These are phyloP conservation scores for Ocimum tenuiflorum DNA, from an alignment of 257 asterid genomes.

Conservation along the genomic window DNA sequence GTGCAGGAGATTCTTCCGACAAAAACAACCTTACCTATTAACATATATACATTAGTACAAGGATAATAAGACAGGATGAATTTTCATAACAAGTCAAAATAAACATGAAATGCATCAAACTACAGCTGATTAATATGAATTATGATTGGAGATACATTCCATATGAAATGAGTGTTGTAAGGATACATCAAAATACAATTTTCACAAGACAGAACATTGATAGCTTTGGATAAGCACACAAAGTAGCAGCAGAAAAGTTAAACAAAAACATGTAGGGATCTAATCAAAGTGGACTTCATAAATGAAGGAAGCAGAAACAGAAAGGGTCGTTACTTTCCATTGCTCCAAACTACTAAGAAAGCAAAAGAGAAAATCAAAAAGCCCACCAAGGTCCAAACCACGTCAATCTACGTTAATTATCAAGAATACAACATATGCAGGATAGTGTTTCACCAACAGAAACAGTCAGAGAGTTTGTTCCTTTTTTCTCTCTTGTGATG, in stretches of 20 bases:
- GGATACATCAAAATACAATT: neutral
- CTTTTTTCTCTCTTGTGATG: too few species aligned
- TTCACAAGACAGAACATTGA: neutral
- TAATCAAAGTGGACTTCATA: neutral
- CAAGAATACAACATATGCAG: too few species aligned
- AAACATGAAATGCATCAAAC: neutral
- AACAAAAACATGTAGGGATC: neutral
- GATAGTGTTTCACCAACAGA: too few species aligned
- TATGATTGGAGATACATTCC: neutral
- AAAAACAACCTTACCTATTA: conserved; percentile 68
- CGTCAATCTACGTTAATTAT: too few species aligned
- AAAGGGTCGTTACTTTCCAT: too few species aligned
- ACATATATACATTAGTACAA: conserved; percentile 21
- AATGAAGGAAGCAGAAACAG: neutral
- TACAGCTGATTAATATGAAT: neutral
- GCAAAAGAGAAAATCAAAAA: too few species aligned
- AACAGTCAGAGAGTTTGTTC: too few species aligned
- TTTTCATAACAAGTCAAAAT: neutral
- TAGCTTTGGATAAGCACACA: neutral
- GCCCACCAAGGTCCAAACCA: too few species aligned
- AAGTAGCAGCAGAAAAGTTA: neutral
- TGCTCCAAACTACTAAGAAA: too few species aligned
- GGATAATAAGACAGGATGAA: neutral
- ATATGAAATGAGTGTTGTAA: neutral
- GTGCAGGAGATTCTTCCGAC: conserved; percentile 79